A percentile compares a stretch with the other conserved stretches of the same genome.
These are phyloP conservation scores for Dioszegia hungarica DNA, from an alignment of 768 basidiomycete species.

Conservation along the genomic window DNA sequence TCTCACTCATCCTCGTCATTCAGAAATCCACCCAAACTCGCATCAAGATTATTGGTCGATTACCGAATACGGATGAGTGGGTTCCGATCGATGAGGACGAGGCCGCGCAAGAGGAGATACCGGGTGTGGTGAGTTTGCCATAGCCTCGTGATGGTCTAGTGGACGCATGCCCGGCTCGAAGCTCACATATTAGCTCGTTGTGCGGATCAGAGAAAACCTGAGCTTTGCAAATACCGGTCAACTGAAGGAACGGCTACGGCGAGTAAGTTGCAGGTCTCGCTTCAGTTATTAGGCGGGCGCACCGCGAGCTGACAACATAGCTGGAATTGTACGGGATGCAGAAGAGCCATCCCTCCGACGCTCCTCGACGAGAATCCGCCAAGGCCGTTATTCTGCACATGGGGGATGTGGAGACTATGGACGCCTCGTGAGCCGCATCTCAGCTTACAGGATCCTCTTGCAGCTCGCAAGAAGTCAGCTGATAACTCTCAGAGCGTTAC, in stretches of 20 bases:
- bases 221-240: constrained; percentile 96
- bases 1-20: constrained; percentile 83
- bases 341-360: constrained; percentile 81
- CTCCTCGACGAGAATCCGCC: constrained; percentile 66
- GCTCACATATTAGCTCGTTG: constrained; percentile 56
- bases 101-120: constrained; percentile 59
- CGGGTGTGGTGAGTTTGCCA: constrained; percentile 35
- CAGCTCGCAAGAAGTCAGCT: not conserved
- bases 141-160: no score
- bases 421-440: constrained; percentile 67
- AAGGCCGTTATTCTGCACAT: constrained; percentile 83
- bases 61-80: constrained; percentile 86
- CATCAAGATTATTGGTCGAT: constrained; percentile 84
- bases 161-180: not conserved
- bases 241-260: constrained; percentile 64
- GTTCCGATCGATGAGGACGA: constrained; percentile 84
- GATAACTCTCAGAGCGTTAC: constrained; percentile 60
- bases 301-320: constrained; percentile 49
- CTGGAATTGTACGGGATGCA: constrained; percentile 82
- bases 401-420: constrained; percentile 75
- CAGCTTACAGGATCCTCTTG: not conserved
- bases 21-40: constrained; percentile 80
- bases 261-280: constrained; percentile 54
- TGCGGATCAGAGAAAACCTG: constrained; percentile 81
- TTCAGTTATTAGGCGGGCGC: no score